Conservation (phyloP, 257 asterid species). For the Solanum gandarillasii region DNA sequence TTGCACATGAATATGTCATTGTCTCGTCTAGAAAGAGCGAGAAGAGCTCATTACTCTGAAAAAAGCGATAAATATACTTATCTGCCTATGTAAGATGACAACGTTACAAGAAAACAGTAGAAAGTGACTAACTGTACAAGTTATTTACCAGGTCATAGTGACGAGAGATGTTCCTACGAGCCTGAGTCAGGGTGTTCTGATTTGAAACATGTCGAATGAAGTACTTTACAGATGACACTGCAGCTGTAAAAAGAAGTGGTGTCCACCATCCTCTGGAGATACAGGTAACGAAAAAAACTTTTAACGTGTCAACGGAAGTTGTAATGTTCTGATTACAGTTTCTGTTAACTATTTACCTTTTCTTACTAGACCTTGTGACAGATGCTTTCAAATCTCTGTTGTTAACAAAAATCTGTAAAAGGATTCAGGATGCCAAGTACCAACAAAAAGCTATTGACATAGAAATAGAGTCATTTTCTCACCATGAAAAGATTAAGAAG, state of each 20-base stretch:
- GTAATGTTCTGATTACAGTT: background rate
- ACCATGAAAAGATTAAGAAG: constrained; percentile 77
- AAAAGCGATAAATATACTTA: background rate
- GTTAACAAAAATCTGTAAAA: constrained; percentile 59
- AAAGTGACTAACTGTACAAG: background rate
- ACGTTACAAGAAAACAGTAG: background rate
- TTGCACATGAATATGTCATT: constrained; percentile 84
- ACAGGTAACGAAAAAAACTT: background rate
- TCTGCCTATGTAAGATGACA: background rate
- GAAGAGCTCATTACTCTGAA: constrained; percentile 85
- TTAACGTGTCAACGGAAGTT: background rate
- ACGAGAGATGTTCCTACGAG: constrained; percentile 72
- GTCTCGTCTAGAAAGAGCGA: constrained; percentile 56
- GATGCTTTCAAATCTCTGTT: constrained; percentile 59
- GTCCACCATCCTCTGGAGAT: constrained; percentile 90
- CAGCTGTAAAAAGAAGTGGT: constrained; percentile 60
- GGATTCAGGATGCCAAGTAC: background rate
- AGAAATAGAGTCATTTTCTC: constrained; percentile 5
- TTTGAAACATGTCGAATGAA: constrained; percentile 63
- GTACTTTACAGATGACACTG: constrained; percentile 68
- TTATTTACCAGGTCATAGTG: constrained; percentile 82
- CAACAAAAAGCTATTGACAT: background rate
- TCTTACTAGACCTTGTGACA: constrained; percentile 31
- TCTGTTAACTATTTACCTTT: constrained; percentile 29
- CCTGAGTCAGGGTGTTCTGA: constrained; percentile 64